A percentile compares a stretch with the other conserved stretches of the same genome.
phyloP scores from a whole-genome alignment of 371 early-diverging fungal genomes.

The Dinochytrium kinnereticum region DNA sequence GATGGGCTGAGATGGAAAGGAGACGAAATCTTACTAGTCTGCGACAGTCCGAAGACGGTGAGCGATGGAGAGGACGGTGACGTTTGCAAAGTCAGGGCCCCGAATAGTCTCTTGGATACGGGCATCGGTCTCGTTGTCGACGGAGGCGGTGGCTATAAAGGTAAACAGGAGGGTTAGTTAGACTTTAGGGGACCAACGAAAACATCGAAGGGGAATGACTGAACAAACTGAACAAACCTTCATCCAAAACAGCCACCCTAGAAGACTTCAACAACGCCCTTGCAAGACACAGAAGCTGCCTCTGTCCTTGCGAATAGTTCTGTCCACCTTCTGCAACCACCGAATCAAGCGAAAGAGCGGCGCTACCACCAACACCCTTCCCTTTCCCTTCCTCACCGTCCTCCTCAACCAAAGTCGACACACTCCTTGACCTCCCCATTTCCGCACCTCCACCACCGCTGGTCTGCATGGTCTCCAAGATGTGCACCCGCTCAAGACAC shows the following conservation, averaged over 20 bases:
- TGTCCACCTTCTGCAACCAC: slow-evolving; percentile 41
- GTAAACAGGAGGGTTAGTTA: not conserved
- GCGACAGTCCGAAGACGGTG: slow-evolving; percentile 72
- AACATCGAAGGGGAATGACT: not conserved
- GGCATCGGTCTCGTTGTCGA: slow-evolving; percentile 64
- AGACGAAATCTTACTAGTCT: slow-evolving; percentile 59
- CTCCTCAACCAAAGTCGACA: too few species aligned
- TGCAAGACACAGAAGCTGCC: slow-evolving; percentile 64
- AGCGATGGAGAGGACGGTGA: slow-evolving; percentile 57
- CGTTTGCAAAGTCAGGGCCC: slow-evolving; percentile 48
- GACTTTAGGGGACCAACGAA: not conserved
- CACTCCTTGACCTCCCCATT: too few species aligned
- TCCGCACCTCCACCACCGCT: not conserved
- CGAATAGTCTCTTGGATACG: slow-evolving; percentile 83
- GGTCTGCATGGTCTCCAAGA: slow-evolving; percentile 8
- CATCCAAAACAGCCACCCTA: slow-evolving; percentile 57
- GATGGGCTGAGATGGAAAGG: not conserved
- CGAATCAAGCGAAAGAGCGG: slow-evolving; percentile 13
- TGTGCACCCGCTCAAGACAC: slow-evolving; percentile 12
- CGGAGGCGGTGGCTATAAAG: slow-evolving; percentile 60
- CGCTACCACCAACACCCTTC: too few species aligned
- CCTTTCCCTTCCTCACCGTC: too few species aligned
- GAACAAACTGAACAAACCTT: slow-evolving; percentile 39
- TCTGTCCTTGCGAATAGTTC: slow-evolving; percentile 58
- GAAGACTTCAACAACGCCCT: slow-evolving; percentile 55